Conservation (phyloP, 768 basidiomycete species). For the Lentinus brumalis region DNA sequence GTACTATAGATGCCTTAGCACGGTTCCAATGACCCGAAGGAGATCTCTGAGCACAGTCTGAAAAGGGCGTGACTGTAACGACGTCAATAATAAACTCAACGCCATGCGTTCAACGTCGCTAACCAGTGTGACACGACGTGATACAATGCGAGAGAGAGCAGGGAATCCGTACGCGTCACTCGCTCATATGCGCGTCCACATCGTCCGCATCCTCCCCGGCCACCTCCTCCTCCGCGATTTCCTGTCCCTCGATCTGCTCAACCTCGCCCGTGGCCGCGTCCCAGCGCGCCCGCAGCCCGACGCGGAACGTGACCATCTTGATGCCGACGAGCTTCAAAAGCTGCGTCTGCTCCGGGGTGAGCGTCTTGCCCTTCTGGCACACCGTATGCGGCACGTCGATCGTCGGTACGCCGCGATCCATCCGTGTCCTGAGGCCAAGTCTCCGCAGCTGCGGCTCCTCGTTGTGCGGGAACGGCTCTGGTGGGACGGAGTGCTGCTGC, state of each 20-base stretch:
- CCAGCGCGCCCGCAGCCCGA: conserved; percentile 74
- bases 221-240: conserved; percentile 39
- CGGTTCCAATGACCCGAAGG: no score
- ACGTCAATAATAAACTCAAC: no score
- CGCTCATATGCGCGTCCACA: conserved; percentile 37
- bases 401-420: conserved; percentile 88
- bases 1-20: no score
- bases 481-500: conserved; percentile 75
- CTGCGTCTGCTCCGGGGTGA: conserved; percentile 89
- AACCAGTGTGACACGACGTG: background rate
- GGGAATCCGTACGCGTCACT: conserved; percentile 20
- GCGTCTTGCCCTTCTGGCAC: conserved; percentile 77
- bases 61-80: no score
- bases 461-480: conserved; percentile 93
- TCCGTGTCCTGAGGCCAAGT: conserved; percentile 81
- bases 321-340: conserved; percentile 89
- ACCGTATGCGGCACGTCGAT: conserved; percentile 78
- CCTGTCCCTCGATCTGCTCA: conserved; percentile 52
- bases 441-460: conserved; percentile 96
- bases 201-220: conserved; percentile 36
- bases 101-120: background rate
- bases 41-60: no score
- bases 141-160: conserved; percentile 2
- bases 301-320: conserved; percentile 83
- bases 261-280: conserved; percentile 68